A percentile compares a stretch with the other conserved stretches of the same genome.
Evolutionary conservation across 2,329 filamentous ascomycete genomes (phyloP).

Genomic region (Hymenoscyphus linearis): DNA sequence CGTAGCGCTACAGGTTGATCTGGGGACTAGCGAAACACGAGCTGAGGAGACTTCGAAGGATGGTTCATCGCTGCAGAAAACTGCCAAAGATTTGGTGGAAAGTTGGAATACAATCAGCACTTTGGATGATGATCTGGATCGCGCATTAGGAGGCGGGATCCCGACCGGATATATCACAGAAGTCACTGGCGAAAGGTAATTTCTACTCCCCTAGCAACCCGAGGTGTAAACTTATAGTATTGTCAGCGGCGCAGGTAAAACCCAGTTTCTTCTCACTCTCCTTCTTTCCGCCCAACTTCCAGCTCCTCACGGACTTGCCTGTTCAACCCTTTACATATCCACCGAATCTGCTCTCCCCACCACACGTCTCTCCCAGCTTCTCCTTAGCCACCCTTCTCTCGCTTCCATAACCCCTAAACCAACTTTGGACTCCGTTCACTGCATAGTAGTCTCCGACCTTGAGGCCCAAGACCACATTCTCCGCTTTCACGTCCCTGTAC

Average conservation of each 20-base stretch:
- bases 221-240: constrained; percentile 12
- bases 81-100: constrained; percentile 35
- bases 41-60: constrained; percentile 11
- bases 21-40: constrained; percentile 17
- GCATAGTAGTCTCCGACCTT: constrained; percentile 79
- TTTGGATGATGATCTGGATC: constrained; percentile 69
- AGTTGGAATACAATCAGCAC: constrained; percentile 66
- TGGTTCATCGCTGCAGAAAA: constrained; percentile 26
- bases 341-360: constrained; percentile 86
- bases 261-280: constrained; percentile 82
- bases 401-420: constrained; percentile 41
- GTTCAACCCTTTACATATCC: constrained; percentile 84
- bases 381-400: constrained; percentile 61
- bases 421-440: constrained; percentile 71
- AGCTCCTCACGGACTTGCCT: constrained; percentile 62
- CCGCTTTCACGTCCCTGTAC: constrained; percentile 84
- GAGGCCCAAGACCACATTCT: constrained; percentile 95
- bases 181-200: constrained; percentile 80
- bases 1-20: constrained; percentile 58
- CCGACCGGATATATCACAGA: constrained; percentile 79
- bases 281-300: constrained; percentile 81
- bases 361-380: constrained; percentile 72
- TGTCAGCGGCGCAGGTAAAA: constrained; percentile 79
- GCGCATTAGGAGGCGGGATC: constrained; percentile 69
- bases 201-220: constrained; percentile 2